Percentiles rank a stretch among this genome's conserved stretches.
Evolutionary conservation across 176 grass and related monocot genomes (phyloP).

Genomic region (Eragrostis curvula): DNA sequence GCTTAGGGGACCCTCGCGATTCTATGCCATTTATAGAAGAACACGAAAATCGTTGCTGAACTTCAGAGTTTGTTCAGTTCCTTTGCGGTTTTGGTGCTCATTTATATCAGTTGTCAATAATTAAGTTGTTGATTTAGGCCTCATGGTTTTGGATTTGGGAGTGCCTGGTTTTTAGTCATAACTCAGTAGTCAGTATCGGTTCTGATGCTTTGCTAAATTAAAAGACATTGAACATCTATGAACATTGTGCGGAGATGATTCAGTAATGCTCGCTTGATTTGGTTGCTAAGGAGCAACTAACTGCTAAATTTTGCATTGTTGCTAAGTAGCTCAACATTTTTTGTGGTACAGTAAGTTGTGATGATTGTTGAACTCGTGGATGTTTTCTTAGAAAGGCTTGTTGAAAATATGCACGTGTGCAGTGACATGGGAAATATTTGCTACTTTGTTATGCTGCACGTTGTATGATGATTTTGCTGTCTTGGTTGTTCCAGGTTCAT

Average conservation of each 20-base stretch:
- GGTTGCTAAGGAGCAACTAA: not conserved
- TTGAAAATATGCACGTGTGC: not conserved
- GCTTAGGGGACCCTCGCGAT: not conserved
- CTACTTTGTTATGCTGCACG: conserved; percentile 11
- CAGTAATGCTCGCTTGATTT: too few relatives aligned
- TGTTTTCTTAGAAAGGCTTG: conserved; percentile 13
- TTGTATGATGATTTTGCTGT: conserved; percentile 43
- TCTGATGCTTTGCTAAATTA: not conserved
- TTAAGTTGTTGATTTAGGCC: not conserved
- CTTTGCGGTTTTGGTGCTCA: not conserved
- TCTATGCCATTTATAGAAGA: not conserved
- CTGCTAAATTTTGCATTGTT: not conserved
- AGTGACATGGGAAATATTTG: not conserved
- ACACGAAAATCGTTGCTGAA: not conserved
- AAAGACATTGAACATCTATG: not conserved
- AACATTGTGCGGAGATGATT: too few relatives aligned
- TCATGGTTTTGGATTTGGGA: not conserved
- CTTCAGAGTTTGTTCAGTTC: not conserved
- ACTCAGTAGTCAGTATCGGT: not conserved
- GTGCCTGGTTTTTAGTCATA: not conserved
- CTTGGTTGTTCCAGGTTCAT: conserved; percentile 53
- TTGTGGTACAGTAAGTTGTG: not conserved
- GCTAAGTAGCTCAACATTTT: not conserved
- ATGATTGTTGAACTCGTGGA: not conserved
- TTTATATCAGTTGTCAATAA: not conserved